A percentile compares a stretch with the other conserved stretches of the same genome.
These are phyloP conservation scores for Thalia dealbata DNA, from an alignment of 176 grass and related monocot species.

Conservation along the genomic window DNA sequence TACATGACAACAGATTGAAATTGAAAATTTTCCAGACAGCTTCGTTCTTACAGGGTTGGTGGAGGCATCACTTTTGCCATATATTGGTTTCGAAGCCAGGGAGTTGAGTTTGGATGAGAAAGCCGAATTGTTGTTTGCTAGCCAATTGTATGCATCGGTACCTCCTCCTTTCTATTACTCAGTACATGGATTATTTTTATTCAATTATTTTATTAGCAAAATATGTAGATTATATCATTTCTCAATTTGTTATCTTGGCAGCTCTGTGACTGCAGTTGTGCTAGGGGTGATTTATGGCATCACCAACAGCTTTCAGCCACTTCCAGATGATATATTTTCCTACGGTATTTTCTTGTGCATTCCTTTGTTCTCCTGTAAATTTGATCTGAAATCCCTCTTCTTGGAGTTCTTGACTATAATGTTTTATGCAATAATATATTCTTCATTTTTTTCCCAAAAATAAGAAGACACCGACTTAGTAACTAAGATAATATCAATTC, in stretches of 20 bases:
- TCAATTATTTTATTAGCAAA: not conserved
- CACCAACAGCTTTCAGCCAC: slow-evolving; percentile 69
- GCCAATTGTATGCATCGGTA: slow-evolving; percentile 59
- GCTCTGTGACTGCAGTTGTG: slow-evolving; percentile 54
- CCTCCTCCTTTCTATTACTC: slow-evolving; percentile 4
- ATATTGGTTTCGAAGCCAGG: slow-evolving; percentile 42
- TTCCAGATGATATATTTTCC: slow-evolving; percentile 74
- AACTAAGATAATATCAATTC: not conserved
- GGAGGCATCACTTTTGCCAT: slow-evolving; percentile 53
- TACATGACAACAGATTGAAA: not conserved
- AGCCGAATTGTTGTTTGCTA: slow-evolving; percentile 67
- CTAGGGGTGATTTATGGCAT: slow-evolving; percentile 76
- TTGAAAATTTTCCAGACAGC: slow-evolving; percentile 91
- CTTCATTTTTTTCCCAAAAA: not conserved
- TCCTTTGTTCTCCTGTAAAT: not conserved
- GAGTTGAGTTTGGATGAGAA: slow-evolving; percentile 70
- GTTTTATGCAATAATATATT: not conserved
- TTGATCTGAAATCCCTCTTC: not conserved
- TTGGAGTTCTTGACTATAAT: not conserved
- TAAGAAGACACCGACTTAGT: not conserved
- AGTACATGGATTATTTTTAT: not conserved
- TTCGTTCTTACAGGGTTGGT: slow-evolving; percentile 90
- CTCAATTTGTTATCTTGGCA: slow-evolving; percentile 26
- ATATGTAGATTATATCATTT: not conserved
- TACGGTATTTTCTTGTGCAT: slow-evolving; percentile 48